A percentile compares a stretch with the other conserved stretches of the same genome.
phyloP scores from a whole-genome alignment of 768 basidiomycete genomes.

The Favolaschia claudopus region DNA sequence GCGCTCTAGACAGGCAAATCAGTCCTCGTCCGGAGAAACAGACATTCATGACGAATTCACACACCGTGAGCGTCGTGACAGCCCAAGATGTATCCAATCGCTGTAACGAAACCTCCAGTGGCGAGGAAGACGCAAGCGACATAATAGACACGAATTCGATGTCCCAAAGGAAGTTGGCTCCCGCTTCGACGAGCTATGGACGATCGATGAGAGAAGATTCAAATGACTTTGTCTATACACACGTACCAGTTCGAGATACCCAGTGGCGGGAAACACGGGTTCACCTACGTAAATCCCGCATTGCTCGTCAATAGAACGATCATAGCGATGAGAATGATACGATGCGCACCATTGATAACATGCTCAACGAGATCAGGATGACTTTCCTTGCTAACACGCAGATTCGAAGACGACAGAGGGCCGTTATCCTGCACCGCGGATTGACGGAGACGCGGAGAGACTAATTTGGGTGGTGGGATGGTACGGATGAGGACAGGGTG shows the following conservation, averaged over 20 bases:
- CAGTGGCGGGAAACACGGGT: neutral
- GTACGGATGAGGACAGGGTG: neutral
- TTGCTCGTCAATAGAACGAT: neutral
- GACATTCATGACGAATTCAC: neutral
- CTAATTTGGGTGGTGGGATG: neutral
- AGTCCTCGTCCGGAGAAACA: neutral
- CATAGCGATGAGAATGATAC: neutral
- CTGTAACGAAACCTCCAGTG: neutral
- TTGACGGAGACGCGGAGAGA: neutral
- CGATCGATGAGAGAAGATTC: neutral
- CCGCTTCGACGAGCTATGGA: neutral
- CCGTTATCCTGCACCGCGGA: no score
- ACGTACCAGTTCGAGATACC: slow-evolving; percentile 2
- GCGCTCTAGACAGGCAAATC: neutral
- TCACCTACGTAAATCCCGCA: neutral
- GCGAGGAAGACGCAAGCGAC: neutral
- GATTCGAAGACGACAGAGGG: neutral
- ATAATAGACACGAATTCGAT: slow-evolving; percentile 5
- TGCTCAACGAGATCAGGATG: slow-evolving; percentile 1
- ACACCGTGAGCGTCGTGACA: neutral
- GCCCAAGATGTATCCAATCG: neutral
- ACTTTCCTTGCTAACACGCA: neutral
- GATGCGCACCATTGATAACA: neutral
- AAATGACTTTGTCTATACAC: neutral
- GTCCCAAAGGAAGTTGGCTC: slow-evolving; percentile 3